Conservation (phyloP, 2,329 filamentous ascomycete species). For the Penicillium sp. region DNA sequence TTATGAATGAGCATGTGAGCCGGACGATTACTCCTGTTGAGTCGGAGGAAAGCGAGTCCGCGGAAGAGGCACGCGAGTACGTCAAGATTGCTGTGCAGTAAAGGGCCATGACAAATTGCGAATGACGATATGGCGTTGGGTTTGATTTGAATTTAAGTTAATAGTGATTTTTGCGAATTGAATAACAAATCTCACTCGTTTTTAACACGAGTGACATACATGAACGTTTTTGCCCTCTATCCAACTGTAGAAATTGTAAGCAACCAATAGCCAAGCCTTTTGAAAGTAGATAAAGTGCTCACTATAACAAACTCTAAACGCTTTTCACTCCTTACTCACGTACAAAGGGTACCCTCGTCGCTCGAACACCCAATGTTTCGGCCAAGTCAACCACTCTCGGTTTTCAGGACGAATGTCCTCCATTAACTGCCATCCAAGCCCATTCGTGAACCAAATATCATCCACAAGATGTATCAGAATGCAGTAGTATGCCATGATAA, state of each 20-base stretch:
- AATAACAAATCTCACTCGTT: conserved; percentile 1
- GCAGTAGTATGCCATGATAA: conserved; percentile 19
- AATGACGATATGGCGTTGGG: background rate
- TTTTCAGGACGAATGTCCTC: conserved; percentile 18
- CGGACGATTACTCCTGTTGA: conserved; percentile 27
- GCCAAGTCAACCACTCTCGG: conserved; percentile 19
- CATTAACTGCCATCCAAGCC: conserved; percentile 10
- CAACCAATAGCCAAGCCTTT: background rate
- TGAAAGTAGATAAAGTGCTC: no score
- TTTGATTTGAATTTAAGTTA: background rate
- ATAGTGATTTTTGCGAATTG: background rate
- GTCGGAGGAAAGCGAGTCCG: conserved; percentile 19
- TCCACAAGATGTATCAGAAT: conserved; percentile 16
- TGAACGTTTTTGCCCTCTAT: background rate
- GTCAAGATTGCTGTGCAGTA: conserved; percentile 25
- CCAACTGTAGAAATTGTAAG: background rate
- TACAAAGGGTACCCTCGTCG: conserved; percentile 1
- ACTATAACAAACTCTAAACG: no score
- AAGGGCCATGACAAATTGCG: background rate
- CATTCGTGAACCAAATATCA: conserved; percentile 16
- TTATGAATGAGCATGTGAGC: conserved; percentile 19
- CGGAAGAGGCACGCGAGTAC: conserved; percentile 25
- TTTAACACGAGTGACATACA: background rate
- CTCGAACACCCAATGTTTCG: conserved; percentile 15
- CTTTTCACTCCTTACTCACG: background rate